A percentile compares a stretch with the other conserved stretches of the same genome.
phyloP scores from a whole-genome alignment of 208 protist genomes.

The Trypanosoma melophagium region DNA sequence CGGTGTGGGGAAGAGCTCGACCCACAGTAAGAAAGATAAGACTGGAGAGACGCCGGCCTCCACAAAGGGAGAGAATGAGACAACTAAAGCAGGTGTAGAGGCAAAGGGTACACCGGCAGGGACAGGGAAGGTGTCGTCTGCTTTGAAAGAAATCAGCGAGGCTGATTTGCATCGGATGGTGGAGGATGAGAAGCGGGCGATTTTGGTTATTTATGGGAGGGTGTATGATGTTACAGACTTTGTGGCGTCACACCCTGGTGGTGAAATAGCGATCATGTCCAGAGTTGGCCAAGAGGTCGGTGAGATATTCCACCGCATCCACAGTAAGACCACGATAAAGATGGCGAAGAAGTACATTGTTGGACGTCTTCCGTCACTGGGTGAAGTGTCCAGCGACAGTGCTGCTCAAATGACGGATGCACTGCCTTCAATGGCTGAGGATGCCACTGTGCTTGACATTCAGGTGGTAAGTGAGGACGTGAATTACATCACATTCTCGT shows the following conservation, averaged over 20 bases:
- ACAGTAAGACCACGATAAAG: constrained; percentile 45
- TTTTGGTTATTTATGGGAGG: constrained; percentile 52
- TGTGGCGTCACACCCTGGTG: constrained; percentile 48
- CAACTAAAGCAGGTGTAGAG: too few species aligned
- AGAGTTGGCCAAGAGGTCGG: constrained; percentile 48
- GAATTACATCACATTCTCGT: constrained; percentile 53
- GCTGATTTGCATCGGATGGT: constrained; percentile 31
- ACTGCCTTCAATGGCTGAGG: constrained; percentile 11
- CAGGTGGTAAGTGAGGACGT: constrained; percentile 29
- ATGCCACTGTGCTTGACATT: constrained; percentile 31
- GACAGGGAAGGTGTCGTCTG: background rate
- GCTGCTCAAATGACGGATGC: background rate
- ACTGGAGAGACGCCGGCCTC: too few species aligned
- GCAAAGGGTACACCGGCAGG: too few species aligned
- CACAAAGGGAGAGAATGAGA: too few species aligned
- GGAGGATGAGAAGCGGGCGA: constrained; percentile 25
- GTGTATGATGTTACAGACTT: constrained; percentile 62
- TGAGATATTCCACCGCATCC: constrained; percentile 67
- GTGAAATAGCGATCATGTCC: constrained; percentile 15
- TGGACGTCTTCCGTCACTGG: constrained; percentile 24
- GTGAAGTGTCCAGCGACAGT: background rate
- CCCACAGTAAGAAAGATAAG: too few species aligned
- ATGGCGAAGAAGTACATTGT: constrained; percentile 45
- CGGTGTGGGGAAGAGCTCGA: too few species aligned
- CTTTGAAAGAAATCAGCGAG: constrained; percentile 13